Conservation (phyloP, 352 stramenopile genomes). For the Phytopythium aichiense region DNA sequence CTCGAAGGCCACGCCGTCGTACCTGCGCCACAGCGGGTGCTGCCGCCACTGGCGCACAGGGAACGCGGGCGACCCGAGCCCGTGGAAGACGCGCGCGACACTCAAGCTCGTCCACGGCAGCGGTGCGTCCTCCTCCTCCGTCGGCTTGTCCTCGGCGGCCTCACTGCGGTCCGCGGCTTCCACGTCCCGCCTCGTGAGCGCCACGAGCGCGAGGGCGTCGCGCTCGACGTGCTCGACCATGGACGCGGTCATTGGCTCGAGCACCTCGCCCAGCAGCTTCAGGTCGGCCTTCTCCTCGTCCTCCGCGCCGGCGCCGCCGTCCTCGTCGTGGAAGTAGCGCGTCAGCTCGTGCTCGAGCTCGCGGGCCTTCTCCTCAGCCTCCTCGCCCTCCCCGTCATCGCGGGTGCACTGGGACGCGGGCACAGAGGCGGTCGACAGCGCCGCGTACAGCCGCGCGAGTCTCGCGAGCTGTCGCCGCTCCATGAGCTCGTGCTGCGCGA, state of each 20-base stretch:
- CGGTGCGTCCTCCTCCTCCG: constrained; percentile 9
- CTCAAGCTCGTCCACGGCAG: constrained; percentile 54
- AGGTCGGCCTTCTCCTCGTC: constrained; percentile 19
- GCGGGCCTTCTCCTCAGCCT: constrained; percentile 24
- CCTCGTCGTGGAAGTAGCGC: constrained; percentile 64
- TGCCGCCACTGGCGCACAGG: constrained; percentile 56
- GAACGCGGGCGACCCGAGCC: constrained; percentile 61
- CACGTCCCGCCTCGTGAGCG: constrained; percentile 14
- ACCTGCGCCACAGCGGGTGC: constrained; percentile 61
- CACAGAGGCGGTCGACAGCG: constrained; percentile 35
- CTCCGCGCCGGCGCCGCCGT: constrained; percentile 15
- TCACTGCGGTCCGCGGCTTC: constrained; percentile 18
- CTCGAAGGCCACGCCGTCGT: constrained; percentile 67
- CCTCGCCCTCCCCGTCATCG: constrained; percentile 11
- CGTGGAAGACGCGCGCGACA: constrained; percentile 79
- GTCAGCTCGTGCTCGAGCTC: constrained; percentile 45
- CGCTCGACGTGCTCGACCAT: constrained; percentile 53
- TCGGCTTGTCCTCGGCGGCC: constrained; percentile 11
- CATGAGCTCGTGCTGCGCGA: constrained; percentile 51
- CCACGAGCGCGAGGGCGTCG: constrained; percentile 38
- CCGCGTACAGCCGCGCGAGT: constrained; percentile 52
- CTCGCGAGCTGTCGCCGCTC: constrained; percentile 55
- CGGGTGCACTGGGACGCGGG: constrained; percentile 10
- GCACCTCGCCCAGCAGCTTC: constrained; percentile 30
- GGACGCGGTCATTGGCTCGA: constrained; percentile 44